A percentile compares a stretch with the other conserved stretches of the same genome.
phyloP scores from a whole-genome alignment of 2,329 filamentous ascomycete species.

The Apiospora malaysiana region DNA sequence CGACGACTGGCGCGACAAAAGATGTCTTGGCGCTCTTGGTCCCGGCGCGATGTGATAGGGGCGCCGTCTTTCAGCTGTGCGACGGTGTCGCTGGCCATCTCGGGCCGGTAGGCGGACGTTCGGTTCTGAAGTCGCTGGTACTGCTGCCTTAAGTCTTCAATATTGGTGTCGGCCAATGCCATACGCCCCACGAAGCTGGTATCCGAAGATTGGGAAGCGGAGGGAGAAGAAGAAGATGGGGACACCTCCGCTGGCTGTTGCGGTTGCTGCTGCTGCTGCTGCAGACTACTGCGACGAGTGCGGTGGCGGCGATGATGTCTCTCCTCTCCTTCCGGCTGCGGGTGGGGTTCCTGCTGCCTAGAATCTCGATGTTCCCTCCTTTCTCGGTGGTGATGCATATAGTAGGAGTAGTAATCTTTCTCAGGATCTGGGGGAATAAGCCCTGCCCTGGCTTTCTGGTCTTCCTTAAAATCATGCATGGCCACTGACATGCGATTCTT shows the following conservation, averaged over 20 bases:
- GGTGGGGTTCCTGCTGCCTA: not conserved
- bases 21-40: not conserved
- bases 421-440: not conserved
- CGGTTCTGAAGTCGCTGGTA: not conserved
- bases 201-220: not conserved
- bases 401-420: not conserved
- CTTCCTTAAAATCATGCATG: not conserved
- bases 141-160: not conserved
- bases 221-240: not conserved
- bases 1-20: not conserved
- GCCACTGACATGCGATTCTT: not conserved
- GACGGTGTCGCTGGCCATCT: not conserved
- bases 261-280: not conserved
- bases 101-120: not conserved
- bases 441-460: not conserved
- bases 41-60: not conserved
- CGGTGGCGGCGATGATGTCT: not conserved
- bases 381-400: not conserved
- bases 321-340: not conserved
- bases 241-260: not conserved
- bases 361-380: not conserved
- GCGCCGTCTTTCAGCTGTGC: not conserved
- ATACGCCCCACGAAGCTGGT: not conserved
- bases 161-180: not conserved
- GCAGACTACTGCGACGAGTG: not conserved